Percentiles rank a stretch among this genome's conserved stretches.
Evolutionary conservation across 2,329 filamentous ascomycete species (phyloP).

Genomic region (Fusarium devonianum): DNA sequence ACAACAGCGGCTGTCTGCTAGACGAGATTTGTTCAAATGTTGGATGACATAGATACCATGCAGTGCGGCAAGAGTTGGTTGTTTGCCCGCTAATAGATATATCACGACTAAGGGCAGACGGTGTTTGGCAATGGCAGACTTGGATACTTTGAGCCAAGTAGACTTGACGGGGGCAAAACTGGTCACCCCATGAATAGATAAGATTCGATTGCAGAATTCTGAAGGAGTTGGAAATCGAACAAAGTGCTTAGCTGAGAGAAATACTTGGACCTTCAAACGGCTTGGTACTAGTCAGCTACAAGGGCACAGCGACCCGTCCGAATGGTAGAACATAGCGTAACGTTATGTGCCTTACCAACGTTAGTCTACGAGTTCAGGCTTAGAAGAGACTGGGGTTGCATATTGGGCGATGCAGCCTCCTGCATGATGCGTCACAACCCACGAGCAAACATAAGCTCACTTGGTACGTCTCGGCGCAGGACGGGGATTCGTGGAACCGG

Average conservation of each 20-base stretch:
- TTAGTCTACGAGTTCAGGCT: too few species aligned
- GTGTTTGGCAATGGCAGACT: slow-evolving; percentile 1
- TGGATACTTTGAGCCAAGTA: slow-evolving; percentile 1
- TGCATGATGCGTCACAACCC: slow-evolving; percentile 36
- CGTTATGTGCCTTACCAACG: too few species aligned
- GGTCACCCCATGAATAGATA: too few species aligned
- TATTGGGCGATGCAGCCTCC: slow-evolving; percentile 31
- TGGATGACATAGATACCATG: slow-evolving; percentile 30
- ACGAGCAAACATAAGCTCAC: slow-evolving; percentile 11
- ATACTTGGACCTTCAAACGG: too few species aligned
- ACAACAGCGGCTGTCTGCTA: background rate
- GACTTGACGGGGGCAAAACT: background rate
- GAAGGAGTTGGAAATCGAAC: too few species aligned
- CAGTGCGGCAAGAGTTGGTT: slow-evolving; percentile 12
- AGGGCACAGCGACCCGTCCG: background rate
- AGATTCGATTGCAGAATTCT: too few species aligned
- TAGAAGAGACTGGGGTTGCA: slow-evolving; percentile 5
- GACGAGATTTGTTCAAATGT: slow-evolving; percentile 1
- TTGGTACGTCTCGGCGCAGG: slow-evolving; percentile 13
- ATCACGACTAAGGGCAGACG: slow-evolving; percentile 1
- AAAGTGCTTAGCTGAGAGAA: too few species aligned
- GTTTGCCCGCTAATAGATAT: slow-evolving; percentile 20
- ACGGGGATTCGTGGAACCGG: slow-evolving; percentile 15
- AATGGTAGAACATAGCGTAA: slow-evolving; percentile 2
- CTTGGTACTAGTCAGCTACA: too few species aligned